Evolutionary conservation across 495 filamentous ascomycete genomes (phyloP).

Genomic region (Xanthoparmelia taractica): DNA sequence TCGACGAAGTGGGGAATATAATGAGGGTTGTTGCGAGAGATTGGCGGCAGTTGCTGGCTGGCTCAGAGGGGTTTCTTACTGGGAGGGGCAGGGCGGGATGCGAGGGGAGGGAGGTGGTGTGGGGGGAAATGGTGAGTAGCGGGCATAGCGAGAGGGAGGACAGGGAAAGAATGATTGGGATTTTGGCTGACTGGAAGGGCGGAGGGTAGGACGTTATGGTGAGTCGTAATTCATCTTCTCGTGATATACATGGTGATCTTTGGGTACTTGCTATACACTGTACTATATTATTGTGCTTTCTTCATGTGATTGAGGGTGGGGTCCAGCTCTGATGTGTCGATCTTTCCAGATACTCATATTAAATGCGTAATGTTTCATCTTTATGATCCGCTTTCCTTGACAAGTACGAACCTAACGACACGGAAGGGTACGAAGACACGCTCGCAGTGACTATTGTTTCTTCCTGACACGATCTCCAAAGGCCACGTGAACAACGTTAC

Average conservation of each 20-base stretch:
- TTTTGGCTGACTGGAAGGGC: conserved; percentile 12
- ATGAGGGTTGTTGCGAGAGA: conserved; percentile 56
- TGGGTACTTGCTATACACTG: background rate
- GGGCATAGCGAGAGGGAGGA: too few species aligned
- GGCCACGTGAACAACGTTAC: conserved; percentile 86
- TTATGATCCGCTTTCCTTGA: background rate
- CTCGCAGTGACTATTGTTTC: background rate
- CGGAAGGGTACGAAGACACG: conserved; percentile 8
- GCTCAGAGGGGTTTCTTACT: conserved; percentile 75
- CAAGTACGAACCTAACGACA: background rate
- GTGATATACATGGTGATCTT: background rate
- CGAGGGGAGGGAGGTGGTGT: conserved; percentile 65
- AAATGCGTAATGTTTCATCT: background rate
- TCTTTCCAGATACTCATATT: background rate
- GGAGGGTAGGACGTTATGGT: conserved; percentile 50
- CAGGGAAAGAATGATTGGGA: conserved; percentile 1
- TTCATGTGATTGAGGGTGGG: too few species aligned
- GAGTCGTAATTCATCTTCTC: conserved; percentile 24
- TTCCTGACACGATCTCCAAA: conserved; percentile 27
- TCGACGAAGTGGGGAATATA: conserved; percentile 52
- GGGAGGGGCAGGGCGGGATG: conserved; percentile 56
- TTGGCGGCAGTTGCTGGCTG: conserved; percentile 71
- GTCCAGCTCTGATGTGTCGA: background rate
- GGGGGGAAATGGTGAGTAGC: conserved; percentile 79
- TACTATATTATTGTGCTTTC: background rate